Percentiles rank a stretch among this genome's conserved stretches.
phyloP scores from a whole-genome alignment of 345 rosid genomes.

The Excoecaria cochinchinensis region DNA sequence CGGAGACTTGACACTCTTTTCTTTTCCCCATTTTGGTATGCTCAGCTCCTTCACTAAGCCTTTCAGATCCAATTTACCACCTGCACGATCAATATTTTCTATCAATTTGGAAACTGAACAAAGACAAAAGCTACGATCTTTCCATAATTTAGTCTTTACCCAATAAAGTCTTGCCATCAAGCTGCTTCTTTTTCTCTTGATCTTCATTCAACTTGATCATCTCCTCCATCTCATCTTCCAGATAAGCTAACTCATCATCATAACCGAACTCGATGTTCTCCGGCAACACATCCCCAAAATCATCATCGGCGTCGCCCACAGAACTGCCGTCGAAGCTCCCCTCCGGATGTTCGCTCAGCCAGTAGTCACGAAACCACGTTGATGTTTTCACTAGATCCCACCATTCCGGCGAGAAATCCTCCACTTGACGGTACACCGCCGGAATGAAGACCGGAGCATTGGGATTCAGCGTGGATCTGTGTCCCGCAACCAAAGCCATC shows the following conservation, averaged over 20 bases:
- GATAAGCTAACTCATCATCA: background rate
- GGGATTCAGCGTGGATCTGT: conserved; percentile 40
- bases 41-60: conserved; percentile 16
- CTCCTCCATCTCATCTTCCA: conserved; percentile 21
- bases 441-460: conserved; percentile 46
- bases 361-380: conserved; percentile 40
- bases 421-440: conserved; percentile 38
- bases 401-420: conserved; percentile 55
- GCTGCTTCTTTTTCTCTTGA: conserved; percentile 1
- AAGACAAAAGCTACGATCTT: too few relatives aligned
- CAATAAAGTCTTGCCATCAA: background rate
- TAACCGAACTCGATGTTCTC: conserved; percentile 15
- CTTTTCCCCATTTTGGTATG: conserved; percentile 8
- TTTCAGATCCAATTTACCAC: conserved; percentile 12
- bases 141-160: too few relatives aligned
- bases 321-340: conserved; percentile 22
- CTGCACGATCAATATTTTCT: conserved; percentile 4
- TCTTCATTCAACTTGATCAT: conserved; percentile 12
- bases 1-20: conserved; percentile 11
- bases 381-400: conserved; percentile 46
- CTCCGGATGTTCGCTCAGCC: conserved; percentile 39
- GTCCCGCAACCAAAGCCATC: conserved; percentile 38
- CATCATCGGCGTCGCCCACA: background rate
- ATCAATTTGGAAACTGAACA: too few relatives aligned
- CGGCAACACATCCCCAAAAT: conserved; percentile 3